Evolutionary conservation across 805 yeast species (phyloP).

Genomic region (Wickerhamomyces chambardii): DNA sequence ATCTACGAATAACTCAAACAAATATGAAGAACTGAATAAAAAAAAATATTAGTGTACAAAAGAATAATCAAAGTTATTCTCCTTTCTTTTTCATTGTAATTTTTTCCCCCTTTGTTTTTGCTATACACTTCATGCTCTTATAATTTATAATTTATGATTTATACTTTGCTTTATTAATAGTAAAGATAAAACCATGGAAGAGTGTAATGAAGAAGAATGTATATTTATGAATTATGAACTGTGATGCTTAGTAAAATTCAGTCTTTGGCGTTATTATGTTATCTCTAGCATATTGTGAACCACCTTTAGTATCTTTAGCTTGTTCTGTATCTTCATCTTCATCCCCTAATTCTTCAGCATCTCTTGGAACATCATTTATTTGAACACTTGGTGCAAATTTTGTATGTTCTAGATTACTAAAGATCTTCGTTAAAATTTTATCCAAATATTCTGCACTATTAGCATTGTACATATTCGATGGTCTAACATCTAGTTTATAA

Average conservation of each 20-base stretch:
- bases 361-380: constrained; percentile 81
- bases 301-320: constrained; percentile 86
- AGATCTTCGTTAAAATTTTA: constrained; percentile 70
- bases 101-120: too few species aligned
- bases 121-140: too few species aligned
- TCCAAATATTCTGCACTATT: constrained; percentile 88
- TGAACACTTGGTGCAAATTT: constrained; percentile 97
- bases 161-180: too few species aligned
- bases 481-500: constrained; percentile 88
- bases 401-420: constrained; percentile 77
- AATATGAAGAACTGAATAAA: too few species aligned
- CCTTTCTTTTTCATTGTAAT: too few species aligned
- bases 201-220: too few species aligned
- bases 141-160: too few species aligned
- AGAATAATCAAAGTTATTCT: too few species aligned
- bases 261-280: constrained; percentile 58
- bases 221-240: too few species aligned
- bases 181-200: too few species aligned
- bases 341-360: constrained; percentile 79
- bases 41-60: too few species aligned
- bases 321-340: constrained; percentile 75
- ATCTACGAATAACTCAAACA: too few species aligned
- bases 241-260: constrained; percentile 61
- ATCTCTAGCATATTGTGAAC: constrained; percentile 81
- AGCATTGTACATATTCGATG: constrained; percentile 94